Conservation (phyloP, 2,329 filamentous ascomycete genomes). For the Cercospora berteroae region DNA sequence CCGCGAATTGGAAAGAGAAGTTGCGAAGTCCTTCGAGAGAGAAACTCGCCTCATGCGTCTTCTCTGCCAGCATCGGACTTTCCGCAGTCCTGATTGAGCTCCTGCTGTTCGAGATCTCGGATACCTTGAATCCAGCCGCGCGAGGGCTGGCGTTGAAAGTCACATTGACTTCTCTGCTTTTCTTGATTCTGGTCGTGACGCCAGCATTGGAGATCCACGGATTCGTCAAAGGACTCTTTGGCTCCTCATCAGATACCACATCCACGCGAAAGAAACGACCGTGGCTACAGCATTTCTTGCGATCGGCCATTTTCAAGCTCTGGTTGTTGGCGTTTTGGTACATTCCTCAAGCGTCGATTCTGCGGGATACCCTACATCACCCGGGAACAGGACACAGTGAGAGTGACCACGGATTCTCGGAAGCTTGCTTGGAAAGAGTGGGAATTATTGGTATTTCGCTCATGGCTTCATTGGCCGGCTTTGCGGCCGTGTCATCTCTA, state of each 20-base stretch:
- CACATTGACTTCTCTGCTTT: conserved; percentile 68
- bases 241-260: conserved; percentile 62
- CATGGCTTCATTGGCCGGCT: conserved; percentile 85
- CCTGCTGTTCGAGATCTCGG: conserved; percentile 80
- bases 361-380: conserved; percentile 43
- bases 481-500: conserved; percentile 81
- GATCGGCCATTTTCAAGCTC: conserved; percentile 58
- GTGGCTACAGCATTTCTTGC: conserved; percentile 50
- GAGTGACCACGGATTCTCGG: conserved; percentile 49
- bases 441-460: conserved; percentile 81
- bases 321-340: conserved; percentile 78
- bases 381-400: conserved; percentile 36
- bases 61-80: conserved; percentile 73
- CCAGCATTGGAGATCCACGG: conserved; percentile 74
- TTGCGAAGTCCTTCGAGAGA: conserved; percentile 34
- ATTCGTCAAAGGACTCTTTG: conserved; percentile 51
- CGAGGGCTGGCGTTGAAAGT: conserved; percentile 65
- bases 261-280: conserved; percentile 58
- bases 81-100: conserved; percentile 75
- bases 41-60: conserved; percentile 55
- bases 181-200: conserved; percentile 70
- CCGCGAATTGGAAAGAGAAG: conserved; percentile 18
- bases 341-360: conserved; percentile 39
- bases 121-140: conserved; percentile 66
- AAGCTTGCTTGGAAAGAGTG: conserved; percentile 62